Evolutionary conservation across 495 filamentous ascomycete genomes (phyloP).

Genomic region (Articulospora tetracladia): DNA sequence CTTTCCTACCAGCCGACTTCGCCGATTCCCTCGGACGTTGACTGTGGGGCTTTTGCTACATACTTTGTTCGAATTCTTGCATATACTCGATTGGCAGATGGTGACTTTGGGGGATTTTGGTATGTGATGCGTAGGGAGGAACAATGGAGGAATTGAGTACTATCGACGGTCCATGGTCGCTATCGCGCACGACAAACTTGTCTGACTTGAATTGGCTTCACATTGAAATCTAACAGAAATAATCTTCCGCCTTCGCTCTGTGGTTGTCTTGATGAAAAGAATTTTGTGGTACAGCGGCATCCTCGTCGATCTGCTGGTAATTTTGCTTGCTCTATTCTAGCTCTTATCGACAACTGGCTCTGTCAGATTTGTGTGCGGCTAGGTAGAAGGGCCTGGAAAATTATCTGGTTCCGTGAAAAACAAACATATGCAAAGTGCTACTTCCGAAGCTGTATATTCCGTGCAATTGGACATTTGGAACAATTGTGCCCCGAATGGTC

Average conservation of each 20-base stretch:
- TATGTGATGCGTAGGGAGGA: not conserved
- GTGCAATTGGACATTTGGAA: too few relatives aligned
- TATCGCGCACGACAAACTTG: too few relatives aligned
- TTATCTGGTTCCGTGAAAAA: too few relatives aligned
- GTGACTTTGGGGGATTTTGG: not conserved
- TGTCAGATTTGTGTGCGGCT: too few relatives aligned
- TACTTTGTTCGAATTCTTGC: constrained; percentile 7
- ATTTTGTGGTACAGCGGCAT: not conserved
- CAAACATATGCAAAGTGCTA: too few relatives aligned
- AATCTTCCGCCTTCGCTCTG: not conserved
- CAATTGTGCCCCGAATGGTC: too few relatives aligned
- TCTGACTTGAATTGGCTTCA: not conserved
- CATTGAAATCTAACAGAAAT: not conserved
- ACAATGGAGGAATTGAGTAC: not conserved
- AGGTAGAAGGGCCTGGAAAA: too few relatives aligned
- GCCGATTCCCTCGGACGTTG: constrained; percentile 38
- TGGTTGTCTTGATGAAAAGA: not conserved
- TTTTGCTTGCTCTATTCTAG: too few relatives aligned
- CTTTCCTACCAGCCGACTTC: constrained; percentile 33
- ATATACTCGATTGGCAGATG: not conserved
- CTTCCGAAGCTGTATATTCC: too few relatives aligned
- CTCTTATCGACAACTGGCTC: too few relatives aligned
- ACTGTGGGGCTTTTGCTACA: constrained; percentile 52
- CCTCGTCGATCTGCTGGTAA: too few relatives aligned
- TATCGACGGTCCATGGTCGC: too few relatives aligned